phyloP scores from a whole-genome alignment of 257 asterid genomes.

The Coffea eugenioides region DNA sequence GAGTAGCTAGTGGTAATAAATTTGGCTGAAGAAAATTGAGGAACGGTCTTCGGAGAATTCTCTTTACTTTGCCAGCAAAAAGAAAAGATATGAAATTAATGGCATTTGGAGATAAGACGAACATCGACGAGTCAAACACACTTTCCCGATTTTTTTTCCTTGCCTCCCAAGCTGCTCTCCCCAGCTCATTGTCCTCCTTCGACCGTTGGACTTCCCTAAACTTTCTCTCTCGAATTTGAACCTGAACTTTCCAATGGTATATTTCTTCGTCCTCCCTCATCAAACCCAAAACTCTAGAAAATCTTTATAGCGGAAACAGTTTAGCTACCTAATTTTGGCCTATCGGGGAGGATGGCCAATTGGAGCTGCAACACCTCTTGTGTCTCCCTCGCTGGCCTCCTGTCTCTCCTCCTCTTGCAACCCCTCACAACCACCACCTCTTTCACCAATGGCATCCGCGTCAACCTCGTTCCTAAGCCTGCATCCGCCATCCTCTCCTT shows the following conservation, averaged over 20 bases:
- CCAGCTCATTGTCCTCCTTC: constrained; percentile 10
- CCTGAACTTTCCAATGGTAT: constrained; percentile 4
- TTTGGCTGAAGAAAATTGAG: neutral
- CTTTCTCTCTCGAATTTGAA: neutral
- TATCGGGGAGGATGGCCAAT: constrained; percentile 70
- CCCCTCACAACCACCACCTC: constrained; percentile 29
- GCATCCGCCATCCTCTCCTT: constrained; percentile 38
- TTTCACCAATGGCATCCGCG: constrained; percentile 43
- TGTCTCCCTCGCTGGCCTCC: constrained; percentile 67
- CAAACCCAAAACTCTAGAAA: constrained; percentile 6
- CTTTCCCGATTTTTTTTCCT: constrained; percentile 14
- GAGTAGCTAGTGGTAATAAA: neutral
- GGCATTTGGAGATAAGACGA: neutral
- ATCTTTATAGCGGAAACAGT: neutral
- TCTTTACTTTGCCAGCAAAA: neutral
- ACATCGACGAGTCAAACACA: neutral
- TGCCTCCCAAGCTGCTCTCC: neutral
- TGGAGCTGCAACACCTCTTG: constrained; percentile 39
- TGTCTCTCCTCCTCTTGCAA: constrained; percentile 61
- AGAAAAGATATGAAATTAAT: neutral
- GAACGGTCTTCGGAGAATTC: neutral
- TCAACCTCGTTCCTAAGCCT: constrained; percentile 33
- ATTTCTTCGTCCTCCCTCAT: constrained; percentile 1
- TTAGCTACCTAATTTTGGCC: constrained; percentile 4
- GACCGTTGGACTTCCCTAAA: constrained; percentile 20